These are phyloP conservation scores for Candida smagusa DNA, from an alignment of 1,139 yeast species.

Conservation along the genomic window DNA sequence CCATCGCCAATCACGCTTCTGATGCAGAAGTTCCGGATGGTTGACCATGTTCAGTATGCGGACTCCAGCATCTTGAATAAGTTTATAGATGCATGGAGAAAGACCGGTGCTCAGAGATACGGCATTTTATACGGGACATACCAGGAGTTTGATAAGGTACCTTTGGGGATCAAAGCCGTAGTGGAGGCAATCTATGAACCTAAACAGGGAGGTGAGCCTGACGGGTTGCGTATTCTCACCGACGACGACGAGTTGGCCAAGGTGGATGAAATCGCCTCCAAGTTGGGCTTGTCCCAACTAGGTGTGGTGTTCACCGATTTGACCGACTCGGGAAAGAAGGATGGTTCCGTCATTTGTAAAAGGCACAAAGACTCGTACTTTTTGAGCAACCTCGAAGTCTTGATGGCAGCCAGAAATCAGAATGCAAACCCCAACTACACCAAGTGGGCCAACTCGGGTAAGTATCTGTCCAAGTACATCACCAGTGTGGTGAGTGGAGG, in stretches of 20 bases:
- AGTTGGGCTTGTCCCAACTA: conserved; percentile 66
- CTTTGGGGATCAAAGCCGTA: conserved; percentile 89
- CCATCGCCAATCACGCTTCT: conserved; percentile 93
- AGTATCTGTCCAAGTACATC: conserved; percentile 82
- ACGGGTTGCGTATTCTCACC: conserved; percentile 68
- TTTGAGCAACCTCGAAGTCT: conserved; percentile 77
- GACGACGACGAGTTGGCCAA: conserved; percentile 49
- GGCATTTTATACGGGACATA: conserved; percentile 85
- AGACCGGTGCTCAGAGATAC: conserved; percentile 79
- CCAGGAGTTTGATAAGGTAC: conserved; percentile 74
- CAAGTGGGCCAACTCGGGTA: conserved; percentile 63
- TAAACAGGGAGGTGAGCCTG: conserved; percentile 81
- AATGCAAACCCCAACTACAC: conserved; percentile 59
- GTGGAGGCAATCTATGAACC: conserved; percentile 95
- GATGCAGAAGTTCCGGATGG: conserved; percentile 90
- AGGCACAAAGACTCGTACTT: conserved; percentile 92
- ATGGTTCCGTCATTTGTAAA: conserved; percentile 88
- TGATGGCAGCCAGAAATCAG: conserved; percentile 85
- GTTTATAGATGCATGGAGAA: conserved; percentile 91
- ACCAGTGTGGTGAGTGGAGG: conserved; percentile 94
- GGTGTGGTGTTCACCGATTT: conserved; percentile 91
- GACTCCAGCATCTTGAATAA: conserved; percentile 68
- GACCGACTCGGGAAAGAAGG: conserved; percentile 79
- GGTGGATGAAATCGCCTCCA: conserved; percentile 54
- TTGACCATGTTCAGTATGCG: conserved; percentile 93